Base-by-base conservation (phyloP, 1,139 yeast species). In the Pichia sp. region DNA sequence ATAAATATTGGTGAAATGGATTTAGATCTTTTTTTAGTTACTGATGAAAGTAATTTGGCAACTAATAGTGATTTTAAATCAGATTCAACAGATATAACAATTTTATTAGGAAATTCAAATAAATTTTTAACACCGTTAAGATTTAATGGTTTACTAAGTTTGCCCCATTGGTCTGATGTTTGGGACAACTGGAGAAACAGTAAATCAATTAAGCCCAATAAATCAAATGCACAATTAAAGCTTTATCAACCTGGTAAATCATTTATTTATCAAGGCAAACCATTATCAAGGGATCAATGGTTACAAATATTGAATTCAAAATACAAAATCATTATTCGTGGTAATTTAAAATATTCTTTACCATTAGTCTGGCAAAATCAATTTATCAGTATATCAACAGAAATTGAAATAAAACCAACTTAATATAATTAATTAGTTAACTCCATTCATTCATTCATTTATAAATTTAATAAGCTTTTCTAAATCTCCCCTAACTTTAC, bases 271-370 rank as follows among this genome's bases (percentile, higher is more conserved):
- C 77, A 89, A 1, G 71, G 70, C 3, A 61, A 60, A 22, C 60
- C 38, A n/a, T 33, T 59, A n/a, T 46, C 47, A 9, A 53, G 51
- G 26, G 60, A 55, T 4, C 78, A 80, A 57, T 90, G 97, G 97
- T 75, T 77, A 41, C 66, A 69, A 7, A 78, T 92, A n/a, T 76
- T 82, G 30, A 78, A 79, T 51, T 76, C 84, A 55, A 90, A 94
- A 5, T 90, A 87, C 63, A 95, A 86, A 50, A 68, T 92, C 53
- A 81, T 87, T 22, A 69, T 90, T 2, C 71, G 95, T 40, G 97
- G 97, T 0, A 79, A 82, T 23, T 71, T 90, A 56, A 80, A 78
- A 60, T 90, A 90, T 62, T 75, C 73, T 43, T 67, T 89, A 40
- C 92, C 95, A 0, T 69, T 89, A 55, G 47, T 51, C 20, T 45